Base-by-base conservation (phyloP, 352 stramenopile species). In the Phytophthora tubulina region DNA sequence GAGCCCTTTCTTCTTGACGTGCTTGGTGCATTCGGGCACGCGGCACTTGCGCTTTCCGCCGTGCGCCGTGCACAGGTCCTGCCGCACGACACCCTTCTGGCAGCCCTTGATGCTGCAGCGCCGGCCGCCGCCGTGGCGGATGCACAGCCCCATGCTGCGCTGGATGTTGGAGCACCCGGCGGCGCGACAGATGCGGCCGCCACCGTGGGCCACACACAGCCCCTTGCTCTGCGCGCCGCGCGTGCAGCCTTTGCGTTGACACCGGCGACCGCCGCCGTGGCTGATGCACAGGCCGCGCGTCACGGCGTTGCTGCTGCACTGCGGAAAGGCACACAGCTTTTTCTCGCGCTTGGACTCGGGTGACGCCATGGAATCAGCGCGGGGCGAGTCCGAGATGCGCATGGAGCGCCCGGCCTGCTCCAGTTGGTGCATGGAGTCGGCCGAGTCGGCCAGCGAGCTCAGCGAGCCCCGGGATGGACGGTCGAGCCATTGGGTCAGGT, bases 71-170 rank as follows among this genome's bases (percentile, higher is more conserved):
- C 89, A 96, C 67, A 96, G 67, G 46, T 94, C 88, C 74, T 95
- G 89, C 13, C 89, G 86, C 56, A 95, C 88, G n/a, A 94, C 89
- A 17, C 89, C 89, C 59, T 94, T 96, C 52, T 93, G 82, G 50
- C 89, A 96, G 32, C 86, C 87, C 11, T 88, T 77, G 58, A 95
- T 79, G 63, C 85, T 90, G 77, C 90, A 97, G 63, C 85, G 87
- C 66, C 91, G 88, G 46, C 90, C 89, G 45, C 89, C 90, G 35
- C 90, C 90, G 68, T 97, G 90, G 51, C 90, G 90, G 60, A 96
- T 95, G 80, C 90, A 97, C 67, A 95, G 66, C 7, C 89, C 89
- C 80, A 96, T 94, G 67, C 86, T 95, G 60, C 89, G 89, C 67
- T 94, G 89, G 67, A 94, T 96, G 63, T 95, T 95, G 30, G 86